Evolutionary conservation across 1,284 basidiomycete species (phyloP).

Genomic region (Trametes sp.): DNA sequence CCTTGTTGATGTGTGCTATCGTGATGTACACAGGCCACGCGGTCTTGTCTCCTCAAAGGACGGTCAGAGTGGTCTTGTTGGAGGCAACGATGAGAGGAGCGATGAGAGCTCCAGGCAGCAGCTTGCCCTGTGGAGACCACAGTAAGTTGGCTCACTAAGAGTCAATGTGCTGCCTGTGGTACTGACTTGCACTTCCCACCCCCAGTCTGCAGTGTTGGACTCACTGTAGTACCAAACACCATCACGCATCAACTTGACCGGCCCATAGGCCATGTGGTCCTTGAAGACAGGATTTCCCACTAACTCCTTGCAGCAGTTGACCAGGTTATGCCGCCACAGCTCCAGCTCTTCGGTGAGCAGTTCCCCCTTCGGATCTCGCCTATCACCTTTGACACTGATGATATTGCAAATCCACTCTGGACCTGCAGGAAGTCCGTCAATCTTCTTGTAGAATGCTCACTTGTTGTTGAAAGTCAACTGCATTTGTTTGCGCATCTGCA

Average conservation of each 20-base stretch:
- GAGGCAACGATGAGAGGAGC: constrained; percentile 17
- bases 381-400: constrained; percentile 2
- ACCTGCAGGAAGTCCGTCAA: constrained; percentile 6
- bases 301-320: neutral
- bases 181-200: constrained; percentile 16
- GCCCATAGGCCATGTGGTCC: neutral
- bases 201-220: constrained; percentile 18
- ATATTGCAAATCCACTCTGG: constrained; percentile 12
- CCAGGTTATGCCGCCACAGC: constrained; percentile 8
- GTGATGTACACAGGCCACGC: constrained; percentile 49
- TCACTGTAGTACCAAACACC: constrained; percentile 12
- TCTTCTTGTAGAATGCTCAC: constrained; percentile 6
- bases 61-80: constrained; percentile 2
- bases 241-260: neutral
- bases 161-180: neutral
- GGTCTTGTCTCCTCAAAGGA: constrained; percentile 43
- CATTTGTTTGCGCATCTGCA: constrained; percentile 6
- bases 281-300: neutral
- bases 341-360: constrained; percentile 16
- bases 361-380: neutral
- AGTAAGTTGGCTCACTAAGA: neutral
- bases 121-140: neutral
- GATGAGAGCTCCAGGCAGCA: constrained; percentile 28
- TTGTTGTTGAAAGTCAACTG: constrained; percentile 10
- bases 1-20: constrained; percentile 46